phyloP scores from a whole-genome alignment of 164 flowering plant genomes.

The Piper betle region DNA sequence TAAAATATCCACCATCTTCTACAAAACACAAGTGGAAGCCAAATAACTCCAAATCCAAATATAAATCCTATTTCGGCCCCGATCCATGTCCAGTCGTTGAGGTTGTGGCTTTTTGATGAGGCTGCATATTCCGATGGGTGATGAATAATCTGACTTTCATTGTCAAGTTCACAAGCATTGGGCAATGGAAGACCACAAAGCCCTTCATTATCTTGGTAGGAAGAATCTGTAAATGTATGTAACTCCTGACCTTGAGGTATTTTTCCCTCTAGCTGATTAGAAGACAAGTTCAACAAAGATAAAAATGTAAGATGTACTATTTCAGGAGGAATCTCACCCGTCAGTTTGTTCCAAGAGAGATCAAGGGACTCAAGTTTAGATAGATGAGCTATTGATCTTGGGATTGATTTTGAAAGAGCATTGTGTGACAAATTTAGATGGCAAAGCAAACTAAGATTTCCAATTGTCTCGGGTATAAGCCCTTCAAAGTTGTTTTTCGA shows the following conservation, averaged over 20 bases:
- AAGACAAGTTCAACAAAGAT: conserved; percentile 7
- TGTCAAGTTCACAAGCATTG: background rate
- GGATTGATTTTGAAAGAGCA: background rate
- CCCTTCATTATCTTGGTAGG: conserved; percentile 4
- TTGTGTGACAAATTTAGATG: conserved; percentile 4
- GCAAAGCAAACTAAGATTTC: background rate
- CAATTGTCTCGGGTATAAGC: background rate
- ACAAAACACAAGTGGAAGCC: too few species aligned
- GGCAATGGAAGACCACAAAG: conserved; percentile 11
- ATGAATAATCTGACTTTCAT: too few species aligned
- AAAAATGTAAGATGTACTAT: conserved; percentile 6
- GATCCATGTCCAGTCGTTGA: too few species aligned
- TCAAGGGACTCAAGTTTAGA: conserved; percentile 3
- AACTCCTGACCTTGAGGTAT: conserved; percentile 1
- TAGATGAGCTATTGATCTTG: background rate
- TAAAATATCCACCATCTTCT: too few species aligned
- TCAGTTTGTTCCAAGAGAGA: conserved; percentile 4
- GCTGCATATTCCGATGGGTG: too few species aligned
- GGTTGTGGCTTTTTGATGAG: too few species aligned
- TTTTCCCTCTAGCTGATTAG: too few species aligned
- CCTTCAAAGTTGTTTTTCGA: conserved; percentile 7
- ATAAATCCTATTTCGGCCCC: too few species aligned
- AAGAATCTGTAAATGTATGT: conserved; percentile 1
- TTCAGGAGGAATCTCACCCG: conserved; percentile 7
- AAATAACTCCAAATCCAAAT: too few species aligned